These are phyloP conservation scores for Cicer bijugum DNA, from an alignment of 306 rosid species.

Conservation along the genomic window DNA sequence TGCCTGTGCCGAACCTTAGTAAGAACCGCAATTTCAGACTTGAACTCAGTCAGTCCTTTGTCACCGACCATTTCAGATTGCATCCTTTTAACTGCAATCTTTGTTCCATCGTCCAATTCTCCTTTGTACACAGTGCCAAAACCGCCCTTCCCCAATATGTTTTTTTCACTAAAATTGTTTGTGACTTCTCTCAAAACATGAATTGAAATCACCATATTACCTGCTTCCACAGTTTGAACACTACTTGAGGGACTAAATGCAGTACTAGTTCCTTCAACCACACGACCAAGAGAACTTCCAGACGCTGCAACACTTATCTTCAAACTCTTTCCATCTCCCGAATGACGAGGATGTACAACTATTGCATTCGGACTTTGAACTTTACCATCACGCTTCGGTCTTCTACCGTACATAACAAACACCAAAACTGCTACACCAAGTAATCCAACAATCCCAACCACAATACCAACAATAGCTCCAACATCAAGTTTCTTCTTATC, in stretches of 20 bases:
- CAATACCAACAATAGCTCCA: constrained; percentile 57
- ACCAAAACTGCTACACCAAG: constrained; percentile 42
- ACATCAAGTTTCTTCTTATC: constrained; percentile 47
- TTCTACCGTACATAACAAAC: constrained; percentile 46
- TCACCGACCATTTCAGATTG: constrained; percentile 66
- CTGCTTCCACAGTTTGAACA: constrained; percentile 69
- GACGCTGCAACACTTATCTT: constrained; percentile 60
- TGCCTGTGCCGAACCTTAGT: constrained; percentile 87
- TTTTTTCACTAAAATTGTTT: constrained; percentile 66
- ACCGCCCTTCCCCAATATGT: constrained; percentile 83
- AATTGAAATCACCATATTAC: constrained; percentile 74
- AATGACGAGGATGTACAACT: constrained; percentile 69
- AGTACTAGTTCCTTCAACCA: background rate
- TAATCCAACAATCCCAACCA: constrained; percentile 50
- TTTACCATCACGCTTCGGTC: constrained; percentile 47
- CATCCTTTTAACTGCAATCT: constrained; percentile 96
- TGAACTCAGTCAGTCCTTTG: constrained; percentile 79
- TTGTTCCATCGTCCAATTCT: constrained; percentile 81
- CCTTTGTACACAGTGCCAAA: constrained; percentile 93
- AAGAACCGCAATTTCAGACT: constrained; percentile 83
- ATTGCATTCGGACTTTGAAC: constrained; percentile 54
- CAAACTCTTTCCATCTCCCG: constrained; percentile 59
- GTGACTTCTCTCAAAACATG: constrained; percentile 78
- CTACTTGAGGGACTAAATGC: constrained; percentile 43
- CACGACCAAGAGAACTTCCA: background rate